Base-by-base conservation (phyloP, 805 yeast species). In the Soucietia sequanensis region DNA sequence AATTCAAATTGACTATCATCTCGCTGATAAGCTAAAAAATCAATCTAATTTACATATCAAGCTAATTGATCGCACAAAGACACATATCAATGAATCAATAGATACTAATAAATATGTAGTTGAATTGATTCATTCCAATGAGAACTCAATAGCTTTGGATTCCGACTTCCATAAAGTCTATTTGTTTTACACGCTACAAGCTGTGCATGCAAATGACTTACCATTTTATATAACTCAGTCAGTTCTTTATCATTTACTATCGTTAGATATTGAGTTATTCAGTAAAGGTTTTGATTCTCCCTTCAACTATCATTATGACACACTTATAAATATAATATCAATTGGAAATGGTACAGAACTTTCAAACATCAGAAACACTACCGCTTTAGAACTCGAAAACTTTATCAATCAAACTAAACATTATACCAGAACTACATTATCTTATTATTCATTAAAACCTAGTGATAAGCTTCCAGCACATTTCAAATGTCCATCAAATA, bases 151-250 rank as follows among this genome's bases (percentile, higher is more conserved):
- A 16, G 62, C 70, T 18, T 41, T 76, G 5, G 71, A 74, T 30
- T 58, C 66, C 19, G 59, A 59, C 13, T 52, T 59, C 2, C 61
- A 66, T 19, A 63, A 57, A 27, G 72, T 75, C 1, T 46, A 50
- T 13, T 47, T 78, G 21, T 56, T 52, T 37, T 75, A 75, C 46
- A 54, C 72, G 9, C 39, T 68, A 28, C 65, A 60, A 0, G 51
- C 76, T 9, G 68, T 81, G 12, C 70, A 71, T 37, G 61, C 65
- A 23, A 83, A 82, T 44, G 83, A 75, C 42, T 60, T 82, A 24
- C 89, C 93, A 2, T 81, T 70, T 44, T 74, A 68, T 39, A 64
- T 80, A 2, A 70, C 84, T 0, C 83, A 79, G 44, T 54, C 62
- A 2, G 40, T 64, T 4, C 26, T 56, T 10, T 55, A 64, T 21